A percentile compares a stretch with the other conserved stretches of the same genome.
Conservation (phyloP, 169 alveolate species). For the Plasmodium malariae region DNA sequence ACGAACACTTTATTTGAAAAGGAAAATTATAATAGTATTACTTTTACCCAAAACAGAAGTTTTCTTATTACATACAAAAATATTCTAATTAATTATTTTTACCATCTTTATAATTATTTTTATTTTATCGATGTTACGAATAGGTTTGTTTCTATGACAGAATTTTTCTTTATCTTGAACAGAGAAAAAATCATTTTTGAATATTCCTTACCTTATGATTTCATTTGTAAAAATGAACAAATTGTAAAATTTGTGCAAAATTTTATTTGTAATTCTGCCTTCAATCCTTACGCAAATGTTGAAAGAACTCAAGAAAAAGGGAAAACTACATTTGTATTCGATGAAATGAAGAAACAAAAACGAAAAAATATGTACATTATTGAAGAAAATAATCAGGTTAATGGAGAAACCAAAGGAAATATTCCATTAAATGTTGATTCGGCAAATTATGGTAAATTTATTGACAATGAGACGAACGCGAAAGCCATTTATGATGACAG, state of each 20-base stretch:
- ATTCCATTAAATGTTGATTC: too few relatives aligned
- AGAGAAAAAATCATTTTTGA: neutral
- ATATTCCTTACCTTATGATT: slow-evolving; percentile 18
- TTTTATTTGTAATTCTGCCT: neutral
- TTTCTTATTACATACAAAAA: slow-evolving; percentile 20
- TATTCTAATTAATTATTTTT: slow-evolving; percentile 12
- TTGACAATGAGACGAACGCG: too few relatives aligned
- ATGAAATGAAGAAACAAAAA: neutral
- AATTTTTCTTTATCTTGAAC: slow-evolving; percentile 13
- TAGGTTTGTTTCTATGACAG: slow-evolving; percentile 12
- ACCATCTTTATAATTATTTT: slow-evolving; percentile 29
- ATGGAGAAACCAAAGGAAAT: too few relatives aligned
- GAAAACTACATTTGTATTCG: too few relatives aligned
- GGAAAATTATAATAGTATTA: slow-evolving; percentile 24
- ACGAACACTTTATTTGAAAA: slow-evolving; percentile 15
- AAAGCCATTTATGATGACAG: too few relatives aligned
- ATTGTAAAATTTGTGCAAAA: neutral
- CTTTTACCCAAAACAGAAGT: neutral
- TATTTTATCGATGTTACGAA: slow-evolving; percentile 21
- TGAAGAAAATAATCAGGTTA: too few relatives aligned
- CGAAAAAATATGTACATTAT: too few relatives aligned
- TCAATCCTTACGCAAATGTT: neutral
- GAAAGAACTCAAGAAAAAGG: neutral
- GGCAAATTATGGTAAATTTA: too few relatives aligned
- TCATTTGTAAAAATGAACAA: slow-evolving; percentile 25